phyloP scores from a whole-genome alignment of 2,329 filamentous ascomycete species.

The Dothideomycetes sp. region DNA sequence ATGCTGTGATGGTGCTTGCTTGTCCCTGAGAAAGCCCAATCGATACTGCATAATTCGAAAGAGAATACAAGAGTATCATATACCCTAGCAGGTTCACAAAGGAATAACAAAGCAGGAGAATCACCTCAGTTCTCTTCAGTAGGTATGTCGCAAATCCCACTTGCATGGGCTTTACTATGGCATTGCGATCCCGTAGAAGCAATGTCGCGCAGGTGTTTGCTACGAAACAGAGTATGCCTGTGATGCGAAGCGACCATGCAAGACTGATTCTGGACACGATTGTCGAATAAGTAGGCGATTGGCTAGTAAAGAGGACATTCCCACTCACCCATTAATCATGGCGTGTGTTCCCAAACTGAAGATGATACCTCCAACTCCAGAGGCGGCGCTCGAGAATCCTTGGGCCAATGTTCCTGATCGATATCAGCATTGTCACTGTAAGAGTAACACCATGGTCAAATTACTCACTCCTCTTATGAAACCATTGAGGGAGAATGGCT shows the following conservation, averaged over 20 bases:
- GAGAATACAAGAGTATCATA: constrained; percentile 33
- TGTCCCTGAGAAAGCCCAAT: constrained; percentile 29
- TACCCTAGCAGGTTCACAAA: constrained; percentile 37
- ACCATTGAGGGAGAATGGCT: constrained; percentile 32
- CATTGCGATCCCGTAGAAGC: constrained; percentile 23
- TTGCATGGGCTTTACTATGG: constrained; percentile 22
- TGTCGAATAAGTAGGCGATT: too few species aligned
- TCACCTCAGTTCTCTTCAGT: constrained; percentile 23
- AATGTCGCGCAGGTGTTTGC: constrained; percentile 20
- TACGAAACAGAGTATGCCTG: constrained; percentile 19
- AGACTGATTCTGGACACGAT: constrained; percentile 15
- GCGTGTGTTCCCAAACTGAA: constrained; percentile 24
- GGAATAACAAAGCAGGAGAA: constrained; percentile 29
- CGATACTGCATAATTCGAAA: constrained; percentile 36
- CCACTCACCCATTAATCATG: constrained; percentile 23
- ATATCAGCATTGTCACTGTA: too few species aligned
- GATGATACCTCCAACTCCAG: constrained; percentile 29
- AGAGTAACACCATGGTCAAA: too few species aligned
- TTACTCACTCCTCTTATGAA: constrained; percentile 24
- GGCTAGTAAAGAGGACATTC: too few species aligned
- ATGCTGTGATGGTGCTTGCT: constrained; percentile 29
- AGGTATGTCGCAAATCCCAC: constrained; percentile 25
- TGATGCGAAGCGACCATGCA: constrained; percentile 32
- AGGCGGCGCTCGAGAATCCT: constrained; percentile 28
- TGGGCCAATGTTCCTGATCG: constrained; percentile 31